Evolutionary conservation across 306 rosid species (phyloP).

Genomic region (Aeschynomene evenia): DNA sequence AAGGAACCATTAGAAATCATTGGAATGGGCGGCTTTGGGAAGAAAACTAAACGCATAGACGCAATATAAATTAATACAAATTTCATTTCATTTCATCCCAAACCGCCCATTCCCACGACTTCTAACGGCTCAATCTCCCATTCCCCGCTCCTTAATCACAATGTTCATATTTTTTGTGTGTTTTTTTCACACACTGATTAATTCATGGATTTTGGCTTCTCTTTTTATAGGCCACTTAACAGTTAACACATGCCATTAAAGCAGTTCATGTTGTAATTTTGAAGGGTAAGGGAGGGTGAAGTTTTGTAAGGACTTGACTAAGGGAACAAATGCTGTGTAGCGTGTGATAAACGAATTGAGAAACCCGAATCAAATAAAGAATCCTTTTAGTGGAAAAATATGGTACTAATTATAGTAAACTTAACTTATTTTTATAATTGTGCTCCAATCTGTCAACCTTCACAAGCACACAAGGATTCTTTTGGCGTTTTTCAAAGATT

Average conservation of each 20-base stretch:
- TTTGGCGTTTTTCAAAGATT: not conserved
- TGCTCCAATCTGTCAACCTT: not conserved
- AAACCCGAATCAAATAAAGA: not conserved
- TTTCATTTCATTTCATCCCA: slow-evolving; percentile 34
- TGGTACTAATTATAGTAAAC: not conserved
- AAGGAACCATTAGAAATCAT: slow-evolving; percentile 44
- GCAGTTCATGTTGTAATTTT: not conserved
- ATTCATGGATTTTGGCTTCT: not conserved
- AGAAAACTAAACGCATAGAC: not conserved
- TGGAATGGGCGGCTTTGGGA: slow-evolving; percentile 58
- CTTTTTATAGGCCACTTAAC: slow-evolving; percentile 4
- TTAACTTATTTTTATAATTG: not conserved
- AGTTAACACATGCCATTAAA: not conserved
- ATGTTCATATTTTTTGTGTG: not conserved
- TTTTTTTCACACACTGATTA: not conserved
- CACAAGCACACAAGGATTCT: not conserved
- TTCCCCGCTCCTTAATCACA: slow-evolving; percentile 29
- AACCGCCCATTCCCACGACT: slow-evolving; percentile 49
- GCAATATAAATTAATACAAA: no score
- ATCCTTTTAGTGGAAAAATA: not conserved
- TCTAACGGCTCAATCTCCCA: slow-evolving; percentile 43
- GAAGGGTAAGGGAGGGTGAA: not conserved
- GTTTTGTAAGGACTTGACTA: not conserved
- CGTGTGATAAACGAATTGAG: not conserved
- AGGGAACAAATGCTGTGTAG: not conserved